Base-by-base conservation (phyloP, 768 basidiomycete genomes). In the Leccinum fibrillosum region DNA sequence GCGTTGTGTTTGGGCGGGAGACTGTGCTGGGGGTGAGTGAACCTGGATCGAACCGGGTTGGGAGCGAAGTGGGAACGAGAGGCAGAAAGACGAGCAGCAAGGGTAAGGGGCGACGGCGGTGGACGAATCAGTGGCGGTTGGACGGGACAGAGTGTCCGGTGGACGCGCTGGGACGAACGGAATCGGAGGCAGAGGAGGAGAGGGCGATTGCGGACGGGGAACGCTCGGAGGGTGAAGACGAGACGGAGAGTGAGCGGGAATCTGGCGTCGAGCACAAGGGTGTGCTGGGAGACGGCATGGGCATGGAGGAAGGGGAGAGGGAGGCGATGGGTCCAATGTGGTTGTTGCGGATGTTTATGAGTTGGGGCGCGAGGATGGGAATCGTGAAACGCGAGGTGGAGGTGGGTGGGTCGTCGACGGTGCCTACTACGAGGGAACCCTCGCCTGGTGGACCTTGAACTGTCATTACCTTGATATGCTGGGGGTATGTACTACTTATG, bases 181-280 rank as follows among this genome's bases (percentile, higher is more conserved):
- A 89, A 73, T 84, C 82, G 61, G 90, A 92, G 72, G 89, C 78
- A 21, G 87, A 86, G 65, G 89, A 92, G 64, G 90, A 92, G 69
- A 74, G 72, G 34, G 73, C 63, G 53, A 74, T 68, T 23, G 59
- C 61, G 6, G 65, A 64, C 21, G 74, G 71, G 5, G 72, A 74
- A 32, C 74, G 66, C 12, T 64, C 62, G 8, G 71, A 72, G 45
- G 65, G 53, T 5, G 65, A 65, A 17, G 68, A 68, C 8, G 70
- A 72, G 12, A 68, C 76, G 8, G 64, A 71, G 49, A 68, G 67
- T 25, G 68, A 74, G 34, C 61, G 62, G n/a, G 72, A 64, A 42
- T 66, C 66, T 17, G 67, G 67, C 3, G 64, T 56, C 54, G 64
- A 59, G 55, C 49, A 54, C 30, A 56, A 52, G 56, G 59, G 49